phyloP scores from a whole-genome alignment of 2,329 filamentous ascomycete species.

The Alternaria arborescens region DNA sequence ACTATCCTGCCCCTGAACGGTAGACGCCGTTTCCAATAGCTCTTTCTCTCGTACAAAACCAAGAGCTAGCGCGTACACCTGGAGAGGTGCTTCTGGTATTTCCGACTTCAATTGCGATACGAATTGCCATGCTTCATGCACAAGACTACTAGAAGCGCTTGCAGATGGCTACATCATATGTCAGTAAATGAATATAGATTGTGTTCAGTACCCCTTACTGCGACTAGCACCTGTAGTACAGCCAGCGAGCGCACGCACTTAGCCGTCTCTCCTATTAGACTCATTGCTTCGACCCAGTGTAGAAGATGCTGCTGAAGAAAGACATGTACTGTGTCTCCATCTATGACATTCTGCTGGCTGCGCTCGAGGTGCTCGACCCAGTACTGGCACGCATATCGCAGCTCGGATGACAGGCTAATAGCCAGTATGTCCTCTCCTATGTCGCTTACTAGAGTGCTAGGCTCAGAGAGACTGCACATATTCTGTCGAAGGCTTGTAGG shows the following conservation, averaged over 20 bases:
- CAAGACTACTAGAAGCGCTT: background rate
- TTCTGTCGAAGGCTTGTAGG: conserved; percentile 41
- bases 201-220: no score
- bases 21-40: no score
- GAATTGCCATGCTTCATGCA: background rate
- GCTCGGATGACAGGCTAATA: conserved; percentile 17
- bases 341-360: conserved; percentile 8
- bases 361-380: conserved; percentile 48
- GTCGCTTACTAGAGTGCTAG: conserved; percentile 16
- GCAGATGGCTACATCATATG: no score
- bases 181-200: no score
- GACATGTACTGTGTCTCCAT: conserved; percentile 10
- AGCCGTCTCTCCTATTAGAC: conserved; percentile 9
- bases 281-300: conserved; percentile 20
- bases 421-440: conserved; percentile 16
- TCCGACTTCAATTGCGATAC: background rate
- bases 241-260: no score
- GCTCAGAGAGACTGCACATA: conserved; percentile 40
- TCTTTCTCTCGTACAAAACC: background rate
- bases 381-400: conserved; percentile 43
- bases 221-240: no score
- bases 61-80: background rate
- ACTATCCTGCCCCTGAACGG: no score
- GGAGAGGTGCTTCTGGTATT: background rate
- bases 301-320: conserved; percentile 22